These are phyloP conservation scores for Penicillium nordicum DNA, from an alignment of 2,329 filamentous ascomycete genomes.

Conservation along the genomic window DNA sequence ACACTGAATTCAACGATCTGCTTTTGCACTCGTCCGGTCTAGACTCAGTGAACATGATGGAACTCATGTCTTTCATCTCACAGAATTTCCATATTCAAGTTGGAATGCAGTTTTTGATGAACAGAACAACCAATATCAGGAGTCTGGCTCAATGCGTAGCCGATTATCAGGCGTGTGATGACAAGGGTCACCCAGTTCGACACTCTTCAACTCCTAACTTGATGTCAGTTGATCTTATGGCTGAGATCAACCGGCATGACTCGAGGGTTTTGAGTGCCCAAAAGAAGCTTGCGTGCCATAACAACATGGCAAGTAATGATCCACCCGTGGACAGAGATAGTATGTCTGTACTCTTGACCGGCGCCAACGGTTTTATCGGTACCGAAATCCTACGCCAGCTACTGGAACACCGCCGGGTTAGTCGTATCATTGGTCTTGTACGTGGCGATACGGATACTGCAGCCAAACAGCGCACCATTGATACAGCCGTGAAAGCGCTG, in stretches of 20 bases:
- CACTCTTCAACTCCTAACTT: too few relatives aligned
- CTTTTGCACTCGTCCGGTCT: too few relatives aligned
- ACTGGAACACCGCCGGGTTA: slow-evolving; percentile 5
- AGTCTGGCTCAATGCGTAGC: too few relatives aligned
- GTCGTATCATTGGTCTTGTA: slow-evolving; percentile 17
- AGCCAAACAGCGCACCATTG: not conserved
- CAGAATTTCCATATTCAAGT: too few relatives aligned
- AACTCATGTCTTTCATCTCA: too few relatives aligned
- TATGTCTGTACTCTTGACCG: slow-evolving; percentile 17
- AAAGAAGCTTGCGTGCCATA: too few relatives aligned
- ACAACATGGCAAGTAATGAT: not conserved
- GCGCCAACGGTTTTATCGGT: slow-evolving; percentile 23
- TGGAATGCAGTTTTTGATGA: too few relatives aligned
- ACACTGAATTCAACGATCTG: too few relatives aligned
- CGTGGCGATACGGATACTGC: slow-evolving; percentile 2
- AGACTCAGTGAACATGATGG: too few relatives aligned
- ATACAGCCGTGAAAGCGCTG: slow-evolving; percentile 11
- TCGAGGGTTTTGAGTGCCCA: not conserved
- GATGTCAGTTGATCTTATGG: not conserved
- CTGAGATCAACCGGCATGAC: not conserved
- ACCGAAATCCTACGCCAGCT: slow-evolving; percentile 22
- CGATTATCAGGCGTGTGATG: too few relatives aligned
- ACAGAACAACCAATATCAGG: too few relatives aligned
- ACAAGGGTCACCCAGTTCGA: too few relatives aligned
- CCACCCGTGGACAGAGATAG: not conserved